A percentile compares a stretch with the other conserved stretches of the same genome.
phyloP scores from a whole-genome alignment of 441 rosid species.

The Biscutella laevigata region DNA sequence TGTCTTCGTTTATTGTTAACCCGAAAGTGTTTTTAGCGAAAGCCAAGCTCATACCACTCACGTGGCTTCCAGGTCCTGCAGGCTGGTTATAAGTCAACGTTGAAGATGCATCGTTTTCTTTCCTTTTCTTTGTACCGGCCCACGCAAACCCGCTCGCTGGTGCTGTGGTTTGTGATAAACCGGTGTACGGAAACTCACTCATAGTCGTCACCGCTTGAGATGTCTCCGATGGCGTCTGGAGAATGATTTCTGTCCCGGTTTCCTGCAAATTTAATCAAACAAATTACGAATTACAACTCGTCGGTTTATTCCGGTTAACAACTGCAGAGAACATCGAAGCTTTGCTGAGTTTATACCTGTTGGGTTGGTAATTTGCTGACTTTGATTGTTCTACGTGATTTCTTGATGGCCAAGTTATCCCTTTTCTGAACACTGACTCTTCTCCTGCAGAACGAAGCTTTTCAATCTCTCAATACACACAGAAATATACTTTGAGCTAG shows the following conservation, averaged over 20 bases:
- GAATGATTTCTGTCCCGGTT: slow-evolving; percentile 11
- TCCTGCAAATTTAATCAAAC: background rate
- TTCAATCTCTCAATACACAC: background rate
- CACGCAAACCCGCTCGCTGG: slow-evolving; percentile 66
- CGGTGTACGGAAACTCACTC: slow-evolving; percentile 32
- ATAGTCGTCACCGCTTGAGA: slow-evolving; percentile 33
- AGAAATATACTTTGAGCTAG: too few species aligned
- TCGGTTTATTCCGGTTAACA: background rate
- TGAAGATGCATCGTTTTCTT: slow-evolving; percentile 39
- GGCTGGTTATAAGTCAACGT: slow-evolving; percentile 44
- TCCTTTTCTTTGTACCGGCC: slow-evolving; percentile 47
- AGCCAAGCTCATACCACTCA: slow-evolving; percentile 45
- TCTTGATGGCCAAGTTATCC: slow-evolving; percentile 41
- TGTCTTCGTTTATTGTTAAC: slow-evolving; percentile 23
- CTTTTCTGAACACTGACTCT: slow-evolving; percentile 36
- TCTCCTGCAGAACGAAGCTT: slow-evolving; percentile 43
- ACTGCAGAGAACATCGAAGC: too few species aligned
- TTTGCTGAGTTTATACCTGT: too few species aligned
- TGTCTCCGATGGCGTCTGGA: slow-evolving; percentile 34
- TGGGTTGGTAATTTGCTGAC: slow-evolving; percentile 30
- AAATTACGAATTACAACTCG: background rate
- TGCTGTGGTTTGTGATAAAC: slow-evolving; percentile 46
- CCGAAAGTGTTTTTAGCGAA: slow-evolving; percentile 37
- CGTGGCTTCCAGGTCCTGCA: slow-evolving; percentile 39
- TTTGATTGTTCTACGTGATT: slow-evolving; percentile 36